Conservation (phyloP, 2,329 filamentous ascomycete genomes). For the Biscogniauxia sp. region DNA sequence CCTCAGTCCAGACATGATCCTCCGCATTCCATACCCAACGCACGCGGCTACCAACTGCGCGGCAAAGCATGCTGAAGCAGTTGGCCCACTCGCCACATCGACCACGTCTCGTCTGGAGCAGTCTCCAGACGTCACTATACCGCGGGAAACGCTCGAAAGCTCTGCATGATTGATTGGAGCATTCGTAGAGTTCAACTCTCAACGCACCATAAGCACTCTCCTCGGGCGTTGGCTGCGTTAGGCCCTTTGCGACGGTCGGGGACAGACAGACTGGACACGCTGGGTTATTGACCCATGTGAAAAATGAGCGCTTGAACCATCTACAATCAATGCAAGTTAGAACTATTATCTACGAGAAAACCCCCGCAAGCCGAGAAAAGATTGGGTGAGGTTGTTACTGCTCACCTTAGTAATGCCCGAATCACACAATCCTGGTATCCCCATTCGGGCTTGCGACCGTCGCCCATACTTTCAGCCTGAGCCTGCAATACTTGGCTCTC, state of each 20-base stretch:
- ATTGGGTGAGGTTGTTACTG: constrained; percentile 15
- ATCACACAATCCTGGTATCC: constrained; percentile 98
- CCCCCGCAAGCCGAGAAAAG: background rate
- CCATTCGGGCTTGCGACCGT: constrained; percentile 81
- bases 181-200: constrained; percentile 86
- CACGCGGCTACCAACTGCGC: constrained; percentile 84
- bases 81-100: constrained; percentile 96
- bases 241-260: constrained; percentile 78
- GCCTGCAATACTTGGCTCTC: constrained; percentile 85
- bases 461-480: constrained; percentile 82
- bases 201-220: constrained; percentile 86
- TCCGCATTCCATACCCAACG: constrained; percentile 99
- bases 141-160: constrained; percentile 86
- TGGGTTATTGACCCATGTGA: constrained; percentile 96
- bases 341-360: constrained; percentile 10
- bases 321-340: constrained; percentile 39
- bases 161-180: constrained; percentile 72
- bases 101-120: constrained; percentile 82
- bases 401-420: constrained; percentile 77
- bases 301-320: constrained; percentile 96
- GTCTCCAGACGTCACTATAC: constrained; percentile 91
- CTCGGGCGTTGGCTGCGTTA: constrained; percentile 81
- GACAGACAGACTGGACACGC: constrained; percentile 77
- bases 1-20: constrained; percentile 96
- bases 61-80: constrained; percentile 97